A percentile compares a stretch with the other conserved stretches of the same genome.
Conservation (phyloP, 352 stramenopile species). For the Pythium scleroteichum region DNA sequence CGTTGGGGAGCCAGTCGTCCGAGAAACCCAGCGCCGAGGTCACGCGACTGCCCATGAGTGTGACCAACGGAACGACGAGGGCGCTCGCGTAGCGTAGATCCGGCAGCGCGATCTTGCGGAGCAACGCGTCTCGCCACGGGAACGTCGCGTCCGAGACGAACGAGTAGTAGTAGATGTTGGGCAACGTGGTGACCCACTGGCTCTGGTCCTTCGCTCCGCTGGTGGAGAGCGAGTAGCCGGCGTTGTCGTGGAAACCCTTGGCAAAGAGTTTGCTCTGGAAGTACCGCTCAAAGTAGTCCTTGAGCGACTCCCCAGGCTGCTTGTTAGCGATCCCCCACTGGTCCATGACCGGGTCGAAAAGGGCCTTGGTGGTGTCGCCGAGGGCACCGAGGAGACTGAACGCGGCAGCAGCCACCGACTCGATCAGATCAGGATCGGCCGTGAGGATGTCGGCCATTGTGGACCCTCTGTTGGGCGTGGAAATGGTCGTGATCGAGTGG, state of each 20-base stretch:
- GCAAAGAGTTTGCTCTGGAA: slow-evolving; percentile 33
- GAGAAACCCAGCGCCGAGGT: slow-evolving; percentile 29
- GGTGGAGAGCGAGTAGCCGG: slow-evolving; percentile 35
- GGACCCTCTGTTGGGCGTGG: slow-evolving; percentile 10
- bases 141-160: slow-evolving; percentile 41
- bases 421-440: neutral
- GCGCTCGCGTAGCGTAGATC: slow-evolving; percentile 39
- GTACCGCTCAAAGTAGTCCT: slow-evolving; percentile 9
- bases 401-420: neutral
- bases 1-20: slow-evolving; percentile 40
- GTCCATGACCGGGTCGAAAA: slow-evolving; percentile 19
- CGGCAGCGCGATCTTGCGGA: slow-evolving; percentile 42
- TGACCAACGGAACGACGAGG: slow-evolving; percentile 32
- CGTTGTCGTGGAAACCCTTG: slow-evolving; percentile 42
- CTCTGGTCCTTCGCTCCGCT: slow-evolving; percentile 37
- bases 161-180: slow-evolving; percentile 55
- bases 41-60: slow-evolving; percentile 43
- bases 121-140: slow-evolving; percentile 30
- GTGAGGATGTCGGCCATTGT: slow-evolving; percentile 8
- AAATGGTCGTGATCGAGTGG: slow-evolving; percentile 19
- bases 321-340: slow-evolving; percentile 19
- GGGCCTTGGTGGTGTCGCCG: neutral
- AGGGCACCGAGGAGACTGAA: neutral
- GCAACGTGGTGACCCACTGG: slow-evolving; percentile 46
- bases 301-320: slow-evolving; percentile 5